phyloP scores from a whole-genome alignment of 163 green algal species.

The Scenedesmus sp. region DNA sequence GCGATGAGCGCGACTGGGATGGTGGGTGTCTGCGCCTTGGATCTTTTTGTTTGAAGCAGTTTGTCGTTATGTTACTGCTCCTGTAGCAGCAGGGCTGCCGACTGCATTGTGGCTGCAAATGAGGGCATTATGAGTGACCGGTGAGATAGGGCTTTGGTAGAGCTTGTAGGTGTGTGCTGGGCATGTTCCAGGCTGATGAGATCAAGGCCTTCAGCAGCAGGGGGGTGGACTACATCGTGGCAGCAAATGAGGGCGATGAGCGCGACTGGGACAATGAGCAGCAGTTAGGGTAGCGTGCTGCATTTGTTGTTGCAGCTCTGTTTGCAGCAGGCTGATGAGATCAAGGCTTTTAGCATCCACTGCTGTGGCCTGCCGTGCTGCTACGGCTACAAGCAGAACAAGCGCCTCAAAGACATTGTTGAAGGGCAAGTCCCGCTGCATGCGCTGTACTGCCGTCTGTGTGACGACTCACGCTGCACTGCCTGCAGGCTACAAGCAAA shows the following conservation, averaged over 20 bases:
- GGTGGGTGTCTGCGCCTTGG: not conserved
- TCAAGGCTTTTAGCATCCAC: conserved; percentile 23
- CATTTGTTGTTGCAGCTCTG: too few species aligned
- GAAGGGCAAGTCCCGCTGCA: too few species aligned
- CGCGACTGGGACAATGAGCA: not conserved
- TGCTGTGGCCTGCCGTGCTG: too few species aligned
- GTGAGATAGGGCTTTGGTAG: not conserved
- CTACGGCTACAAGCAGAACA: too few species aligned
- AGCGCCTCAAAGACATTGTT: too few species aligned
- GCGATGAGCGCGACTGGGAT: conserved; percentile 8
- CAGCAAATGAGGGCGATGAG: conserved; percentile 52
- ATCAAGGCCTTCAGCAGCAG: conserved; percentile 35
- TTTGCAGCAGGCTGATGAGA: conserved; percentile 12
- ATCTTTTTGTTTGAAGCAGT: too few species aligned
- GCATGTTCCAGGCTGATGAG: conserved; percentile 47
- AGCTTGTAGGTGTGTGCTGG: not conserved
- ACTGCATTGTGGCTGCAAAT: conserved; percentile 55
- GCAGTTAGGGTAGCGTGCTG: too few species aligned
- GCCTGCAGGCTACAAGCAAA: not conserved
- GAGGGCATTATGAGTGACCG: conserved; percentile 33
- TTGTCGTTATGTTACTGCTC: not conserved
- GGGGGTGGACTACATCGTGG: conserved; percentile 41
- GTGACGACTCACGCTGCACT: not conserved
- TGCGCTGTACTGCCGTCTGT: too few species aligned
- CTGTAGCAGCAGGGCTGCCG: not conserved